These are phyloP conservation scores for Wakefieldia striispora DNA, from an alignment of 768 basidiomycete species.

Conservation along the genomic window DNA sequence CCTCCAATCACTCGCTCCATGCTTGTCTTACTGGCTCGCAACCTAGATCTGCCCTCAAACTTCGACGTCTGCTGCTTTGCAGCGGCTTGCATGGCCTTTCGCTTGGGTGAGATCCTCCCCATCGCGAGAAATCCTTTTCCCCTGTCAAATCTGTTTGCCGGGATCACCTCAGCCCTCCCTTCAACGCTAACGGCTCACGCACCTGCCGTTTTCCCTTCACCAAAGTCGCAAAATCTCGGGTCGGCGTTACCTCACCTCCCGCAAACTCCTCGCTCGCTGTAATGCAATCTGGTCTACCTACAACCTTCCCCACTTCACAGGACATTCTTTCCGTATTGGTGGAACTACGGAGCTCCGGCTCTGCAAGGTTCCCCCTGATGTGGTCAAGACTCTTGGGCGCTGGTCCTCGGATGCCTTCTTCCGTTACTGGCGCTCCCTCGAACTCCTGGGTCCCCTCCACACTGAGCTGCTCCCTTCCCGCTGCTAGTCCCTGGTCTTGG, in stretches of 20 bases:
- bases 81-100: neutral
- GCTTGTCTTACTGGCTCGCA: neutral
- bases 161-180: neutral
- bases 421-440: conserved; percentile 28
- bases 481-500: too few relatives aligned
- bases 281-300: conserved; percentile 25
- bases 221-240: conserved; percentile 8
- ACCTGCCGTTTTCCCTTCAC: conserved; percentile 9
- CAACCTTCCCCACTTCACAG: conserved; percentile 10
- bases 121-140: neutral
- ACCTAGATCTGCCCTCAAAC: too few relatives aligned
- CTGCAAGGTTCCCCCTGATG: conserved; percentile 28
- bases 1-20: neutral
- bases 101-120: neutral
- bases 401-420: conserved; percentile 38
- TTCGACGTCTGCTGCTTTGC: neutral
- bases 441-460: neutral
- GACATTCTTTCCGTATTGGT: conserved; percentile 36
- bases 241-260: conserved; percentile 10
- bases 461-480: neutral
- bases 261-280: conserved; percentile 19
- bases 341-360: conserved; percentile 32
- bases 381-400: conserved; percentile 28
- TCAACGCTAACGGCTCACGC: neutral
- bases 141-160: neutral